Evolutionary conservation across 140 eudicot genomes (phyloP).

Genomic region (Anethum foeniculum): DNA sequence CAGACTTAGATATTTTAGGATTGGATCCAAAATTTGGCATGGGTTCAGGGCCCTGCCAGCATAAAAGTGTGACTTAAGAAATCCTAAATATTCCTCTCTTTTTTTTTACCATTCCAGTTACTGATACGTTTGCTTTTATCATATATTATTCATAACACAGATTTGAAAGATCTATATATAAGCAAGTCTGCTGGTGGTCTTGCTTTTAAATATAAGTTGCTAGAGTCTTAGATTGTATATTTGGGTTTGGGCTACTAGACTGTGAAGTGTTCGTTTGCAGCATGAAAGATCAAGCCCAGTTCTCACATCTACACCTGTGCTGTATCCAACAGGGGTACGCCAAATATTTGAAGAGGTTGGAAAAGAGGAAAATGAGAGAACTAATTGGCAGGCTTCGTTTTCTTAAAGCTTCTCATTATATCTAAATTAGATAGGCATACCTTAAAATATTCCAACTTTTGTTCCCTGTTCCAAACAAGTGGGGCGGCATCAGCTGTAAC

Average conservation of each 20-base stretch:
- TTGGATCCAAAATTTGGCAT: neutral
- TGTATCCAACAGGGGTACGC: neutral
- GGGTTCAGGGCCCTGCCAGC: neutral
- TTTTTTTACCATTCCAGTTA: neutral
- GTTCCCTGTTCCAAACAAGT: constrained; percentile 52
- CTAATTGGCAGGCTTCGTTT: no score
- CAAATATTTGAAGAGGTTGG: neutral
- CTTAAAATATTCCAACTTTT: constrained; percentile 40
- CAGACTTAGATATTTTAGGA: no score
- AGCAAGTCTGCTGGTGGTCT: neutral
- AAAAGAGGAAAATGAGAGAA: neutral
- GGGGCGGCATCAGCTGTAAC: constrained; percentile 28
- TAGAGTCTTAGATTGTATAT: neutral
- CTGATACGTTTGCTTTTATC: neutral
- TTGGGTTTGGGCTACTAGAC: neutral
- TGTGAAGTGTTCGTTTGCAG: neutral
- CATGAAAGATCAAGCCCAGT: neutral
- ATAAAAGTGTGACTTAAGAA: neutral
- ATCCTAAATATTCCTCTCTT: neutral
- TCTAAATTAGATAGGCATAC: constrained; percentile 20
- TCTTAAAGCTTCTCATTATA: no score
- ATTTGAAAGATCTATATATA: neutral
- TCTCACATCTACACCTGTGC: neutral
- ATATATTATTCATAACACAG: neutral
- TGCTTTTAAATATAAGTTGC: neutral